Evolutionary conservation across 179 eudicot genomes (phyloP), one percentile per base, ranked within the genome.

Genomic region (Gypsophila paniculata): DNA sequence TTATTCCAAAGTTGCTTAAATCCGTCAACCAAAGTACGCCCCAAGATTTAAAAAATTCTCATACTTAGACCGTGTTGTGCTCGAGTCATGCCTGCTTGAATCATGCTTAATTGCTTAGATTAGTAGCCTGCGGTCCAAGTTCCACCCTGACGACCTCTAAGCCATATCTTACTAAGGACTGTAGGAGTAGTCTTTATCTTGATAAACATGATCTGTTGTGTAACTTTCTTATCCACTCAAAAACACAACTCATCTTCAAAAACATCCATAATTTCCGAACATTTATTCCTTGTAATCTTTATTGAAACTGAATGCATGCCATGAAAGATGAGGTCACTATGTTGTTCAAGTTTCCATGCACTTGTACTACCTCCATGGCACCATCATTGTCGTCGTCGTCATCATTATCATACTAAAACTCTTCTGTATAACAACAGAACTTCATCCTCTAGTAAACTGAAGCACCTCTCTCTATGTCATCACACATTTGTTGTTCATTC

Each of bases 271-370:
- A 6, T 13, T 62, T 14, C 11, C 68, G 38, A 71, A 1, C 13
- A 34, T 22, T 12, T 8, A 15, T 23, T 38, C n/a, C n/a, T n/a
- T n/a, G n/a, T 9, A 14, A 70, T 5, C n/a, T n/a, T 8, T 19
- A 2, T 17, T 39, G 15, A 44, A 44, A n/a, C 34, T 51, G 18
- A 17, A 14, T 6, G 17, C 59, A 54, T 78, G 78, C 49, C 68
- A 73, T 81, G 76, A 76, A 80, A 74, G 44, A 82, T 82, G 86
- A 68, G 49, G 73, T 72, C 83, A 63, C n/a, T 77, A 42, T 42
- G 46, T 13, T 71, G 70, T 65, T 64, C 81, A 58, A 75, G 9
- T 69, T 74, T 77, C 19, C 79, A 76, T 17, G 68, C 78, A 9
- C 48, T 49, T 53, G 77, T 71, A 2, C 60, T 61, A 61, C 82